Evolutionary conservation across 768 basidiomycete genomes (phyloP).

Genomic region (Amanita pallidorosea): DNA sequence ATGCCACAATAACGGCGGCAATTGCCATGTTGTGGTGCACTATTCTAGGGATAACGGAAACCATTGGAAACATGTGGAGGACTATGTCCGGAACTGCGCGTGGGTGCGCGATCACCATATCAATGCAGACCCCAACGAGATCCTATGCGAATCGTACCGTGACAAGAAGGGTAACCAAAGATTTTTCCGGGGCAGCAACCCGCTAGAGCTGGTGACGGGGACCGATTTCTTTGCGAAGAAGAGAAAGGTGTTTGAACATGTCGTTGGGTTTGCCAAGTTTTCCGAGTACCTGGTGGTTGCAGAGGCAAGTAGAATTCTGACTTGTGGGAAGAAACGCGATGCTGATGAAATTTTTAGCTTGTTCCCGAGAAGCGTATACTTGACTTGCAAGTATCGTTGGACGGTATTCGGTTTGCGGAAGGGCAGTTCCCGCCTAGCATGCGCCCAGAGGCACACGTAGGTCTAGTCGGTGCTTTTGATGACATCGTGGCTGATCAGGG

Average conservation of each 20-base stretch:
- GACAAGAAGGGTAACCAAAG: conserved; percentile 77
- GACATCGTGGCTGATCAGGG: background rate
- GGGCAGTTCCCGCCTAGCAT: conserved; percentile 88
- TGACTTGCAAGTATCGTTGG: conserved; percentile 85
- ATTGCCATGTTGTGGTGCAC: conserved; percentile 66
- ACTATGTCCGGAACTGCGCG: conserved; percentile 83
- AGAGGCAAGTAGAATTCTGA: conserved; percentile 45
- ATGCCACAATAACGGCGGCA: conserved; percentile 35
- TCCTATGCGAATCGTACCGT: conserved; percentile 83
- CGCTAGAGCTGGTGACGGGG: conserved; percentile 74
- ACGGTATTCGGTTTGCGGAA: conserved; percentile 75
- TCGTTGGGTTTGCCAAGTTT: conserved; percentile 96
- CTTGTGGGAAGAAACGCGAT: conserved; percentile 1
- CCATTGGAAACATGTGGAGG: conserved; percentile 65
- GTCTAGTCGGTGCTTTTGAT: conserved; percentile 3
- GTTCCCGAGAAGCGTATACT: conserved; percentile 45
- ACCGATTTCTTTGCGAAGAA: conserved; percentile 59
- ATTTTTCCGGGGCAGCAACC: conserved; percentile 42
- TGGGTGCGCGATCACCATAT: conserved; percentile 82
- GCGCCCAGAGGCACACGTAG: conserved; percentile 81
- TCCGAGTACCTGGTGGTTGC: conserved; percentile 95
- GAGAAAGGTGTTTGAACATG: conserved; percentile 70
- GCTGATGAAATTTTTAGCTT: conserved; percentile 24
- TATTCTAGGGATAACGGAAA: conserved; percentile 74
- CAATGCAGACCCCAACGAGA: conserved; percentile 74